Conservation (phyloP, 257 asterid species). For the Ocimum tenuiflorum region DNA sequence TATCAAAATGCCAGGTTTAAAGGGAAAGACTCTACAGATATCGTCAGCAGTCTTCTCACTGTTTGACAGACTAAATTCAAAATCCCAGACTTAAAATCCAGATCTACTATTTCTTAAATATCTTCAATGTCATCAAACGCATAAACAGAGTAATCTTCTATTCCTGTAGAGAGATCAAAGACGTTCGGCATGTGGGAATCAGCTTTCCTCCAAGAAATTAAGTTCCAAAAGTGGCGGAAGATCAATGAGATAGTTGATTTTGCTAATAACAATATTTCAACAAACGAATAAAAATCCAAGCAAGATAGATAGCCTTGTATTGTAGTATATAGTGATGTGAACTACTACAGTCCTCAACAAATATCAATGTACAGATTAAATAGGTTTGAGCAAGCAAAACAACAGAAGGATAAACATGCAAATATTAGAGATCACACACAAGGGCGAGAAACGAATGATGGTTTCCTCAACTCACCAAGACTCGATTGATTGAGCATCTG, state of each 20-base stretch:
- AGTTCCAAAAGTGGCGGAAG: not conserved
- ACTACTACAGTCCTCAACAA: not conserved
- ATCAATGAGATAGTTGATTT: not conserved
- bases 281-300: not conserved
- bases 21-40: not conserved
- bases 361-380: not conserved
- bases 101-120: not conserved
- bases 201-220: slow-evolving; percentile 6
- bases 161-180: not conserved
- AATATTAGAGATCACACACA: not conserved
- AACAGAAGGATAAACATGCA: slow-evolving; percentile 4
- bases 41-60: not conserved
- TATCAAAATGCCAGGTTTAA: slow-evolving; percentile 4
- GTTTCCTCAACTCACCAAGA: slow-evolving; percentile 57
- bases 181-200: not conserved
- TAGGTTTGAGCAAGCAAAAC: not conserved
- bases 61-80: not conserved
- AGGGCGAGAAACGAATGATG: slow-evolving; percentile 12
- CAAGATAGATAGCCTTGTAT: not conserved
- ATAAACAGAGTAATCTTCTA: not conserved
- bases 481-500: slow-evolving; percentile 87
- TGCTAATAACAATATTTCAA: not conserved
- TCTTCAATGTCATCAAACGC: not conserved
- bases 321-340: not conserved
- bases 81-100: slow-evolving; percentile 12